phyloP scores from a whole-genome alignment of 2,329 filamentous ascomycete species.

The Ophiostoma tasmaniense region DNA sequence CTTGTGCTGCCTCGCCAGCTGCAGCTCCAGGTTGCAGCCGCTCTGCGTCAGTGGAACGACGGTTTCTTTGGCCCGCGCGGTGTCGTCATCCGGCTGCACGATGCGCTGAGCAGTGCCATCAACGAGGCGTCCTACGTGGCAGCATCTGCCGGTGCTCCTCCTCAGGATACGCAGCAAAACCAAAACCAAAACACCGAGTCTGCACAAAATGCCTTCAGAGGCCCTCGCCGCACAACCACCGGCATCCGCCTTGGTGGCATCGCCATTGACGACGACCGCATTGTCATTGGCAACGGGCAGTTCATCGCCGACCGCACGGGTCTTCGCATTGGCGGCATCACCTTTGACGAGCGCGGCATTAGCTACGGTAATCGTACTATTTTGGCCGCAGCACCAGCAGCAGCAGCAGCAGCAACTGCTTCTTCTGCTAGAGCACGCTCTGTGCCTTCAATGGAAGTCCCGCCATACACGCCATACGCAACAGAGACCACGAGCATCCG shows the following conservation, averaged over 20 bases:
- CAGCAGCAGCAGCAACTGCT: background rate
- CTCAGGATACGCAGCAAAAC: background rate
- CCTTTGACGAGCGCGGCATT: conserved; percentile 32
- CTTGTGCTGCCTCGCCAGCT: conserved; percentile 19
- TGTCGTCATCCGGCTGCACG: conserved; percentile 33
- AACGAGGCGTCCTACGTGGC: background rate
- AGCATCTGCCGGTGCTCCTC: background rate
- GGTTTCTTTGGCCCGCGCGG: conserved; percentile 47
- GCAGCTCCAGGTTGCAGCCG: conserved; percentile 29
- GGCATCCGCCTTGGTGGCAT: conserved; percentile 27
- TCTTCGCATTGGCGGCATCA: conserved; percentile 37
- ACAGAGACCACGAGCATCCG: background rate
- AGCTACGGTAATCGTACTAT: conserved; percentile 24
- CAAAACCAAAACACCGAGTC: background rate
- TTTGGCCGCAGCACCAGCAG: conserved; percentile 14
- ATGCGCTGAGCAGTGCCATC: conserved; percentile 18
- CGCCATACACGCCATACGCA: background rate
- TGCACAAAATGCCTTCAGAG: background rate
- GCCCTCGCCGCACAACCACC: background rate
- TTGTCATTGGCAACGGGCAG: conserved; percentile 35
- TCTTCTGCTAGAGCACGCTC: background rate
- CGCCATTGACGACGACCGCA: conserved; percentile 35
- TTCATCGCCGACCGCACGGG: conserved; percentile 39
- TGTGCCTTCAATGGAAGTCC: background rate
- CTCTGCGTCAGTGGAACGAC: conserved; percentile 47